Percentiles rank a stretch among this genome's conserved stretches.
phyloP scores from a whole-genome alignment of 148 eudicot species.

The Amaranthus hypochondriacus region DNA sequence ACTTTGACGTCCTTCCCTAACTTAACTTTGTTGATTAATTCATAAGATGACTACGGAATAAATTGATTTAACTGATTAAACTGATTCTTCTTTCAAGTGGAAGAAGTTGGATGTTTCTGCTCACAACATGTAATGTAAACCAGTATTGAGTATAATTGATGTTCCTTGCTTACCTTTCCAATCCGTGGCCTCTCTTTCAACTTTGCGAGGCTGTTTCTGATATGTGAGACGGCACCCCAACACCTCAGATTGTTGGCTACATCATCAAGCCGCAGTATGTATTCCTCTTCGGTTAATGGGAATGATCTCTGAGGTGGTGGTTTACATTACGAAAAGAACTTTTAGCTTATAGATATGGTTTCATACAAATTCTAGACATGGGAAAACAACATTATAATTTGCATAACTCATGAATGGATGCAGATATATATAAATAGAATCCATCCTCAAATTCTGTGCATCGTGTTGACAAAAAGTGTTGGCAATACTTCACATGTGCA shows the following conservation, averaged over 20 bases:
- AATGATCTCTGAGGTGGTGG: constrained; percentile 63
- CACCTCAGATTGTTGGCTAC: constrained; percentile 92
- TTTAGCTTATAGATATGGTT: neutral
- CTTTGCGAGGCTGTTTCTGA: constrained; percentile 70
- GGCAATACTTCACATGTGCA: no score
- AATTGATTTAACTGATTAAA: no score
- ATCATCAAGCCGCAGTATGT: constrained; percentile 87
- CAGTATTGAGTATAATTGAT: no score
- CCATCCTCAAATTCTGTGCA: no score
- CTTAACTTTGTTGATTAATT: neutral
- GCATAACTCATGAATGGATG: neutral
- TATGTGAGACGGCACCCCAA: constrained; percentile 99
- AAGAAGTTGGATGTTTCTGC: no score
- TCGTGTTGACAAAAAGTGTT: no score
- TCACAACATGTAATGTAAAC: no score
- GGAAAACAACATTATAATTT: neutral
- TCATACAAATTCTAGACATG: no score
- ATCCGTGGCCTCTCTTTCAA: constrained; percentile 89
- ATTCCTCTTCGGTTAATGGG: constrained; percentile 92
- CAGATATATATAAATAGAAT: neutral
- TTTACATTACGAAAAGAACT: neutral
- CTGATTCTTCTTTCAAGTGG: no score
- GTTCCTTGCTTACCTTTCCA: constrained; percentile 61
- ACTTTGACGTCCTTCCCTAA: neutral
- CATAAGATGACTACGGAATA: neutral